Evolutionary conservation across 192 early-diverging fungal species (phyloP), one percentile per base, ranked within the genome.

Genomic region (Linnemannia hyalina): DNA sequence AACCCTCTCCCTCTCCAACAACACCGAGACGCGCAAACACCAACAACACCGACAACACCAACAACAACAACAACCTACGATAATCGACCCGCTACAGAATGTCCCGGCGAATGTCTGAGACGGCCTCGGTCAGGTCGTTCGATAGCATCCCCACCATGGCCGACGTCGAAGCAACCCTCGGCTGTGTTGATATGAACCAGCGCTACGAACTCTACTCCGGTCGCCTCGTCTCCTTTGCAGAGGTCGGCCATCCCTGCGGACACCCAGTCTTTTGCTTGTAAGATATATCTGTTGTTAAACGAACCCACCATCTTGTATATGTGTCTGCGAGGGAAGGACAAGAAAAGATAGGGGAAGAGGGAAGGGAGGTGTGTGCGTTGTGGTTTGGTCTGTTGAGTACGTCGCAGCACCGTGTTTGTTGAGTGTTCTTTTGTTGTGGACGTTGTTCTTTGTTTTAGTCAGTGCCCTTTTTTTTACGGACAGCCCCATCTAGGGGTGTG

Each of bases 211-310:
- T 88, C 68, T 88, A 70, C 65, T 90, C 88, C 4, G 88, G 88
- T 15, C 63, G 88, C 9, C 78, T 89, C 4, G 84, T 89, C 35
- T 85, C 82, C 13, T 89, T 89, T 73, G 84, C 88, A 26, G 88
- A 89, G 69, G 88, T 89, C 4, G 88, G 88, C 26, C 83, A 89
- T 75, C 80, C 83, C n/a, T 78, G 81, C 46, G 88, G 88, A 38
- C 85, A 83, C 75, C 88, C 88, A 0, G 88, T 89, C 63, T 89
- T 89, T 81, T 86, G 84, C 57, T 86, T 86, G 84, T 86, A 81
- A 74, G 84, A 18, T 23, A 55, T 5, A 9, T 32, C 20, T 15
- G 22, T 7, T 41, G 18, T 22, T 23, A 8, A 2, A 9, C 29
- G 29, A 10, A 32, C 10, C 11, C 11, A 29, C 11, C 4, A 13